Evolutionary conservation across 345 rosid genomes (phyloP).

Genomic region (Triadica sebifera): DNA sequence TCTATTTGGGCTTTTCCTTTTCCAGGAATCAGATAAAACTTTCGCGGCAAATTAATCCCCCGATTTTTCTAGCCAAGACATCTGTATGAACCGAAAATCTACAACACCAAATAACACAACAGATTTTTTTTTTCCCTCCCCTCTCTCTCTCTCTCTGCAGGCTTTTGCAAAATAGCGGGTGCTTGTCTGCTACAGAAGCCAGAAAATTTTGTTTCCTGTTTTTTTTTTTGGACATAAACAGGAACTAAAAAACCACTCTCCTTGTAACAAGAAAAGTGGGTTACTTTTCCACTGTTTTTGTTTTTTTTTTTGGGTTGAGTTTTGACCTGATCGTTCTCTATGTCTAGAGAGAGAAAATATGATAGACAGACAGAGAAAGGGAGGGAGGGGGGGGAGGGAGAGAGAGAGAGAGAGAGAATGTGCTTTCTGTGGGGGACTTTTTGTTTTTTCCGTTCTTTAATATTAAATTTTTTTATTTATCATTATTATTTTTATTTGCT

Average conservation of each 20-base stretch:
- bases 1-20: not conserved
- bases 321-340: not conserved
- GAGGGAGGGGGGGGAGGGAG: too few species aligned
- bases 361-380: not conserved
- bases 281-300: not conserved
- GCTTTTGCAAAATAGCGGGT: not conserved
- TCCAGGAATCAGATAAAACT: constrained; percentile 1
- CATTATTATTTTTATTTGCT: too few species aligned
- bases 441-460: not conserved
- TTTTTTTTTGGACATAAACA: not conserved
- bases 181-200: not conserved
- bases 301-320: not conserved
- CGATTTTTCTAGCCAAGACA: not conserved
- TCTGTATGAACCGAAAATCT: not conserved
- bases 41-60: not conserved
- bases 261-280: not conserved
- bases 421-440: not conserved
- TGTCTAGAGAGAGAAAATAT: not conserved
- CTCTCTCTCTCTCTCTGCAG: not conserved
- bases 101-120: not conserved
- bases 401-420: not conserved
- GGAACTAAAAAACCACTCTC: not conserved
- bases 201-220: not conserved
- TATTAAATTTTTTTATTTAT: too few species aligned
- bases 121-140: not conserved